A percentile compares a stretch with the other conserved stretches of the same genome.
Conservation (phyloP, 257 asterid genomes). For the Parsonsia alboflavescens region DNA sequence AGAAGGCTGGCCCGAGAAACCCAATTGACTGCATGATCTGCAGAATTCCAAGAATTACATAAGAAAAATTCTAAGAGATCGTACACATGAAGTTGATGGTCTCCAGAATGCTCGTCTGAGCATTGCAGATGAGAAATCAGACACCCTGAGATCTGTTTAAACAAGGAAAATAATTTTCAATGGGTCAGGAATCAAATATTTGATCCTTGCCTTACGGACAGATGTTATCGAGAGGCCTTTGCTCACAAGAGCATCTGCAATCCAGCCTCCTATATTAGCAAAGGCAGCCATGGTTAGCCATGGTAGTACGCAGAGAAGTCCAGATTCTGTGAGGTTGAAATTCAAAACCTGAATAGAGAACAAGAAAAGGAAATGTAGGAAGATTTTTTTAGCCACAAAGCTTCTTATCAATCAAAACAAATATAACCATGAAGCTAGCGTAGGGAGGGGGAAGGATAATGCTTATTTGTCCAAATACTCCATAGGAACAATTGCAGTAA, state of each 20-base stretch:
- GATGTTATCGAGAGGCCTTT: conserved; percentile 71
- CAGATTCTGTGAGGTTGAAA: conserved; percentile 91
- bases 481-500: neutral
- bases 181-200: neutral
- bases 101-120: neutral
- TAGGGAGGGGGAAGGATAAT: neutral
- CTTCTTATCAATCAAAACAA: neutral
- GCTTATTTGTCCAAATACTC: neutral
- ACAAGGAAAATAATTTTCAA: neutral
- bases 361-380: neutral
- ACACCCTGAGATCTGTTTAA: neutral
- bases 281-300: conserved; percentile 96
- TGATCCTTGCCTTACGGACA: conserved; percentile 44
- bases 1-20: conserved; percentile 92
- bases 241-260: conserved; percentile 89
- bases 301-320: conserved; percentile 81
- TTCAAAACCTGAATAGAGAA: conserved; percentile 61
- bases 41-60: conserved; percentile 16
- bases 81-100: neutral
- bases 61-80: neutral
- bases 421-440: neutral
- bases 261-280: conserved; percentile 94
- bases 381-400: neutral
- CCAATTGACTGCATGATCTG: conserved; percentile 98
- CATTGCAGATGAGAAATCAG: neutral